Percentiles rank a stretch among this genome's conserved stretches.
Conservation (phyloP, 192 early-diverging fungal genomes). For the Podila clonocystis region DNA sequence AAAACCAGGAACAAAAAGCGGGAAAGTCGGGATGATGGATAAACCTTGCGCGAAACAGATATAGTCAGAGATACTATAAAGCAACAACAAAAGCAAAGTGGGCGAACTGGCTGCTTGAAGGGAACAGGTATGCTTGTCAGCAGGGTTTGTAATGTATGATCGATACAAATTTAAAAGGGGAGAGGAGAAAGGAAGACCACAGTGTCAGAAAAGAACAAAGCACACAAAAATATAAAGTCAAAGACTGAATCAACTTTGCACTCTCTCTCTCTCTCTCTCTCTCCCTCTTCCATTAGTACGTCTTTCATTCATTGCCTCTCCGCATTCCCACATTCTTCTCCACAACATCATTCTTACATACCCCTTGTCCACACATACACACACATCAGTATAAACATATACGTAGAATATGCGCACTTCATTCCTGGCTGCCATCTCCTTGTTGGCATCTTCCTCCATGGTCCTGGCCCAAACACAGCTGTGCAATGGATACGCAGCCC, state of each 20-base stretch:
- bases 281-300: not conserved
- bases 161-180: no score
- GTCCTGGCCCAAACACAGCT: slow-evolving; percentile 14
- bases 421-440: slow-evolving; percentile 15
- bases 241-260: not conserved
- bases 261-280: not conserved
- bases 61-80: no score
- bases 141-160: no score
- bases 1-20: no score
- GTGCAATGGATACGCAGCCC: slow-evolving; percentile 76
- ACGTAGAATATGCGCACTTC: slow-evolving; percentile 24
- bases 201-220: no score
- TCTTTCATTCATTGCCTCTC: not conserved
- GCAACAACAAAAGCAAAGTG: no score
- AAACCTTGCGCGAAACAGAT: no score
- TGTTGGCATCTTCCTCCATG: slow-evolving; percentile 12
- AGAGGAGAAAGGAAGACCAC: no score
- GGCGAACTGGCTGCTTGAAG: no score
- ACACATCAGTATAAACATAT: not conserved
- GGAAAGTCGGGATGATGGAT: no score
- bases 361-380: not conserved
- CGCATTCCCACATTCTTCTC: not conserved
- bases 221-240: not conserved
- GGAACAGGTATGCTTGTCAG: no score
- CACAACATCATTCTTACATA: not conserved